Conservation (phyloP, 1,284 basidiomycete species). For the Coniferiporia sulphurascens region DNA sequence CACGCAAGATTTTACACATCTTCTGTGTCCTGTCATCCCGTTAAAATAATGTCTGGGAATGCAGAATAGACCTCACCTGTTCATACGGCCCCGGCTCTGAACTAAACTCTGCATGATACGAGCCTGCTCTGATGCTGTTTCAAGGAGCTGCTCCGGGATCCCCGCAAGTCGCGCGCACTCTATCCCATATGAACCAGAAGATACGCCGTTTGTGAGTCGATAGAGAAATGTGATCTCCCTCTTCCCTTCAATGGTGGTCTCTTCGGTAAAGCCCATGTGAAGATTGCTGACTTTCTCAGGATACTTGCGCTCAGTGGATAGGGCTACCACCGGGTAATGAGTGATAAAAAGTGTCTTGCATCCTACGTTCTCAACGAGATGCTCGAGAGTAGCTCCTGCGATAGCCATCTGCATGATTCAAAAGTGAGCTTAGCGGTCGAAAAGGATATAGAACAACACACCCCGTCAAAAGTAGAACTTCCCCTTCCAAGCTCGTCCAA, state of each 20-base stretch:
- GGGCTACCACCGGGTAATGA: conserved; percentile 78
- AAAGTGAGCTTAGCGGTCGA: conserved; percentile 6
- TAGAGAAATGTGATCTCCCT: conserved; percentile 86
- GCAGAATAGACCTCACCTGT: background rate
- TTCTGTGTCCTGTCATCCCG: background rate
- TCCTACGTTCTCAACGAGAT: conserved; percentile 57
- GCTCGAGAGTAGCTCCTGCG: conserved; percentile 72
- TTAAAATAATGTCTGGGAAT: background rate
- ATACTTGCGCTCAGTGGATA: conserved; percentile 49
- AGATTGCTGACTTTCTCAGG: conserved; percentile 63
- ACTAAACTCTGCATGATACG: conserved; percentile 51
- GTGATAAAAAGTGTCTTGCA: conserved; percentile 93
- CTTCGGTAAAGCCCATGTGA: conserved; percentile 82
- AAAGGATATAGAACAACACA: conserved; percentile 33
- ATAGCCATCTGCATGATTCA: conserved; percentile 65
- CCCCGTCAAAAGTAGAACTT: conserved; percentile 82
- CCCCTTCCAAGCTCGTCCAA: conserved; percentile 84
- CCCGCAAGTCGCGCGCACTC: conserved; percentile 88
- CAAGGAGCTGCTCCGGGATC: conserved; percentile 63
- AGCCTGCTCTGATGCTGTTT: conserved; percentile 52
- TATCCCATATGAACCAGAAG: conserved; percentile 81
- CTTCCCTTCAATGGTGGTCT: conserved; percentile 60
- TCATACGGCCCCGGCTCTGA: conserved; percentile 24
- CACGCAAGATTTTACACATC: background rate
- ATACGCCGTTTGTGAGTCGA: conserved; percentile 64